Evolutionary conservation across 2,329 filamentous ascomycete species (phyloP).

Genomic region (Keithomyces neogunnii): DNA sequence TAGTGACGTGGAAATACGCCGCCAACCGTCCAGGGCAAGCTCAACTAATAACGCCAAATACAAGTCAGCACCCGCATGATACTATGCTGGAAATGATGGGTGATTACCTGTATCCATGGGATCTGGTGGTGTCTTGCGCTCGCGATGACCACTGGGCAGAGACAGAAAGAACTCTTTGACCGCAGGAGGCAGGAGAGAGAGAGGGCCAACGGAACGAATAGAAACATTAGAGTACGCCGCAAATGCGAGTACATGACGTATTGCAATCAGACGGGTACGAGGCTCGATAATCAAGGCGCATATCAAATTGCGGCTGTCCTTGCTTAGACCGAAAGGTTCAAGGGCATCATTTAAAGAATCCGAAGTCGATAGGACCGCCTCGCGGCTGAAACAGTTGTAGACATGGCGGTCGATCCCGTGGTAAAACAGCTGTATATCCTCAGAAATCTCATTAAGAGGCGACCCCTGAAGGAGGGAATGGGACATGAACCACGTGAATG

Average conservation of each 20-base stretch:
- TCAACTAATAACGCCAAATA: neutral
- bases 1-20: neutral
- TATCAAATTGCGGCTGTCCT: neutral
- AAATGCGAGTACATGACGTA: neutral
- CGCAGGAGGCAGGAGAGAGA: neutral
- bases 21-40: neutral
- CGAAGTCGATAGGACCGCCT: neutral
- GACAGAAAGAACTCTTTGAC: neutral
- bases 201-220: neutral
- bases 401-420: neutral
- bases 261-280: neutral
- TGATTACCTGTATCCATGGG: neutral
- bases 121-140: neutral
- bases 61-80: neutral
- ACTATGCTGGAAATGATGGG: neutral
- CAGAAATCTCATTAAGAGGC: neutral
- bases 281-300: neutral
- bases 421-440: neutral
- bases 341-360: neutral
- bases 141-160: neutral
- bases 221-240: neutral
- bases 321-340: neutral
- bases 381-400: neutral
- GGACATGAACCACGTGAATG: neutral
- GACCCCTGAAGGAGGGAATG: neutral